Conservation (phyloP, 2,329 filamentous ascomycete genomes). For the Bipolaris oryzae region DNA sequence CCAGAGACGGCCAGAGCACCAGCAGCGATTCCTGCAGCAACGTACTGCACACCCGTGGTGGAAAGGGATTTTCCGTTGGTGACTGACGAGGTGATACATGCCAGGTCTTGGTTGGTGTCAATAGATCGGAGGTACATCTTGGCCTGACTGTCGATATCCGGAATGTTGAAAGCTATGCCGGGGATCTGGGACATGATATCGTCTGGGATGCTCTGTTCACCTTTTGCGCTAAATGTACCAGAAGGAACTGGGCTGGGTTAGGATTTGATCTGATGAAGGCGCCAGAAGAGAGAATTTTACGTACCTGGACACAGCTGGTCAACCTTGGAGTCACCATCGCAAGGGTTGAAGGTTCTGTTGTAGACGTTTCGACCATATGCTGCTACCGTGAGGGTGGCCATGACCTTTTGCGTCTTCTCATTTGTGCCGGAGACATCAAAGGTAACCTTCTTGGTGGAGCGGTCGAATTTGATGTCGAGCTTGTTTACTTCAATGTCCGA, state of each 20-base stretch:
- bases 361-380: conserved; percentile 88
- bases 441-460: conserved; percentile 70
- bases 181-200: conserved; percentile 78
- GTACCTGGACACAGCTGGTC: conserved; percentile 79
- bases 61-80: conserved; percentile 85
- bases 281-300: conserved; percentile 27
- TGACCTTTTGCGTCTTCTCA: conserved; percentile 76
- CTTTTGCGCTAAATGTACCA: conserved; percentile 74
- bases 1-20: conserved; percentile 78
- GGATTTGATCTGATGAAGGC: neutral
- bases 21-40: conserved; percentile 84
- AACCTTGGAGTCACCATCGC: conserved; percentile 69
- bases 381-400: conserved; percentile 73
- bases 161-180: conserved; percentile 84
- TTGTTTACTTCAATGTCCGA: conserved; percentile 71
- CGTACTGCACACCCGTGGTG: conserved; percentile 78
- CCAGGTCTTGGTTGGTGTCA: conserved; percentile 67
- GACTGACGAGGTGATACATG: conserved; percentile 81
- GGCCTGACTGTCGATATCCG: conserved; percentile 86
- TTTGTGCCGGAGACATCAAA: conserved; percentile 87
- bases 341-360: conserved; percentile 81
- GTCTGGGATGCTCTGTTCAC: conserved; percentile 72
- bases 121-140: conserved; percentile 74
- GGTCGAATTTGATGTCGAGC: conserved; percentile 80
- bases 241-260: conserved; percentile 65